Conservation (phyloP, 164 flowering plant species). For the Stephania yunnanensis region DNA sequence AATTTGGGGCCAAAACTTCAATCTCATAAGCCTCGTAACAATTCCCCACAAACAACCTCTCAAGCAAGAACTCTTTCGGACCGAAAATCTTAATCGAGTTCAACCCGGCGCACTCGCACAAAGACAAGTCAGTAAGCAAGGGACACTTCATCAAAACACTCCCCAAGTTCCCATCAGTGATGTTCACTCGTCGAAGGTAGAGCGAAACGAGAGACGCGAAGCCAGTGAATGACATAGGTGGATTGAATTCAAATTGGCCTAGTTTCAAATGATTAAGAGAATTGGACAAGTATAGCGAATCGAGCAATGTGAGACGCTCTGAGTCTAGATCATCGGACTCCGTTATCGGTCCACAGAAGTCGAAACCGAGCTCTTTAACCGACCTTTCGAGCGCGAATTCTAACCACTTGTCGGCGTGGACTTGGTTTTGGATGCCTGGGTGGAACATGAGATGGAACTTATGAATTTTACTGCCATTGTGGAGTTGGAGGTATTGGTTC, state of each 20-base stretch:
- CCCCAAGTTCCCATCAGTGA: conserved; percentile 3
- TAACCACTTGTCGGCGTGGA: conserved; percentile 9
- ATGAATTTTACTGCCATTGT: conserved; percentile 1
- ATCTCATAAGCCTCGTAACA: conserved; percentile 4
- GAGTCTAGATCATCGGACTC: neutral
- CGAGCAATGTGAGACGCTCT: neutral
- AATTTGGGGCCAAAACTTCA: conserved; percentile 4
- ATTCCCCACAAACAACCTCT: conserved; percentile 5
- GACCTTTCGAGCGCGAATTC: conserved; percentile 2
- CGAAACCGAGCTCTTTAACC: conserved; percentile 13
- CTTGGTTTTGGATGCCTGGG: neutral
- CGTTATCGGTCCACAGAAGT: neutral
- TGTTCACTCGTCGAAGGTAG: neutral
- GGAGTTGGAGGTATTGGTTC: conserved; percentile 5
- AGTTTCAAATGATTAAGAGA: conserved; percentile 8
- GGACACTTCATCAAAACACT: conserved; percentile 4
- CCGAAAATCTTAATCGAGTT: conserved; percentile 3
- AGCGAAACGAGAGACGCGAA: conserved; percentile 12
- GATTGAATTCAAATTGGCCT: conserved; percentile 3
- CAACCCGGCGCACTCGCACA: neutral
- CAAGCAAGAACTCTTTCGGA: conserved; percentile 6
- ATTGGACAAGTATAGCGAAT: neutral
- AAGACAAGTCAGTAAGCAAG: conserved; percentile 1
- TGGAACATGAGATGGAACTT: conserved; percentile 5
- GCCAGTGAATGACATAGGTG: conserved; percentile 7